Base-by-base conservation (phyloP, 2,329 filamentous ascomycete genomes). In the Pseudogymnoascus destructans region DNA sequence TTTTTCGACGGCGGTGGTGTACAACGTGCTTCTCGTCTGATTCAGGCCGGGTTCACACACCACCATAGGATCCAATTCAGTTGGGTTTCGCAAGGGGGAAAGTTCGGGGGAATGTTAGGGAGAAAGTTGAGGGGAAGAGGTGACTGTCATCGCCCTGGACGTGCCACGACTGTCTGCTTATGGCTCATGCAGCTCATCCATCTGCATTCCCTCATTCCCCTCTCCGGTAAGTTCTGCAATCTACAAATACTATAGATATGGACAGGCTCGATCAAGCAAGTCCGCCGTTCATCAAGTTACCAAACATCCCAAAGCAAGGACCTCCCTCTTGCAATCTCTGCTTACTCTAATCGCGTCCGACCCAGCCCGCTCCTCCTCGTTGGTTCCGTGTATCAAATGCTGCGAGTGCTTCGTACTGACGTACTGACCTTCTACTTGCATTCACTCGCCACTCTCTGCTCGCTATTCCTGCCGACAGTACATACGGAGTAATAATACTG, bases 401-500 rank as follows among this genome's bases (percentile, higher is more conserved):
- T 11, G n/a, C n/a, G n/a, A n/a, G n/a, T n/a, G n/a, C n/a, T n/a
- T n/a, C n/a, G n/a, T n/a, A n/a, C n/a, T n/a, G n/a, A n/a, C n/a
- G n/a, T n/a, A 13, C 19, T 19, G 19, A 7, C 6, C 38, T 42
- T 23, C 38, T 36, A 17, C 35, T 36, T 42, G 19, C 19, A 13
- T 23, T 23, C 38, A 42, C 38, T 42, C 19, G 38, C 38, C 11
- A 13, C 19, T 42, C 19, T 42, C 19, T 42, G 11, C 5, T 42
- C 19, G 38, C 19, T 42, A 42, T 42, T 42, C 6, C 19, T n/a
- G 6, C 4, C 38, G 38, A 23, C 23, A 42, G 38, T n/a, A n/a
- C n/a, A n/a, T n/a, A n/a, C n/a, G n/a, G n/a, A n/a, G n/a, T 42
- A 42, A 42, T 42, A 42, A 42, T 42, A 42, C 38, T 11, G 38